Base-by-base conservation (phyloP, 2,329 filamentous ascomycete species). In the Aspergillus viridinutans region DNA sequence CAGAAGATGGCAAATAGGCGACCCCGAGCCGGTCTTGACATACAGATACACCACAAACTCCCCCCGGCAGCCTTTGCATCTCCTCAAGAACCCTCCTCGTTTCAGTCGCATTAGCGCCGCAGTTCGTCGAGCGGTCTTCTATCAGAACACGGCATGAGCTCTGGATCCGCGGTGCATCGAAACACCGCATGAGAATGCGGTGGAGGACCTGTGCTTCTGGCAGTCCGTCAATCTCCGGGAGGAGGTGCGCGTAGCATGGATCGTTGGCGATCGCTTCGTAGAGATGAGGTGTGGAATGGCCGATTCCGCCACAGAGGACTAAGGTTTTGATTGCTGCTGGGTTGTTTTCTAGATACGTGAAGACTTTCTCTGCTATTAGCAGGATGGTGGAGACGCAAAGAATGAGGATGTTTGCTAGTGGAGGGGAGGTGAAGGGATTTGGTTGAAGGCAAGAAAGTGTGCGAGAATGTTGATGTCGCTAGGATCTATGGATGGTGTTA, bases 41-140 rank as follows among this genome's bases (percentile, higher is more conserved):
- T n/a, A n/a, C n/a, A n/a, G n/a, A n/a, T n/a, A n/a, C n/a, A n/a
- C n/a, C n/a, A n/a, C n/a, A n/a, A n/a, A n/a, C n/a, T n/a, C n/a
- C n/a, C n/a, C n/a, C n/a, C n/a, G n/a, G n/a, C n/a, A n/a, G n/a
- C n/a, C n/a, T n/a, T n/a, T n/a, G n/a, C 67, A 6, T 59, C 3
- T 50, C 55, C n/a, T 74, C 70, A 1, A 80, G 68, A 4, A 78
- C 53, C 7, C 67, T 66, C 4, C 67, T 62, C 21, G 70, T 73
- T 45, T 76, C 67, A 1, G 62, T 61, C 4, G 78, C 78, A 60
- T 80, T 80, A 12, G 72, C 71, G 17, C 77, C 77, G 58, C 77
- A 79, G 56, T 80, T 80, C 0, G 76, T 79, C 0, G 76, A 79
- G n/a, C 69, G 57, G 48, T 77, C 72, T 56, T 80, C 78, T 7